These are phyloP conservation scores for Periconia sp. DNA, from an alignment of 2,329 filamentous ascomycete species.

Conservation along the genomic window DNA sequence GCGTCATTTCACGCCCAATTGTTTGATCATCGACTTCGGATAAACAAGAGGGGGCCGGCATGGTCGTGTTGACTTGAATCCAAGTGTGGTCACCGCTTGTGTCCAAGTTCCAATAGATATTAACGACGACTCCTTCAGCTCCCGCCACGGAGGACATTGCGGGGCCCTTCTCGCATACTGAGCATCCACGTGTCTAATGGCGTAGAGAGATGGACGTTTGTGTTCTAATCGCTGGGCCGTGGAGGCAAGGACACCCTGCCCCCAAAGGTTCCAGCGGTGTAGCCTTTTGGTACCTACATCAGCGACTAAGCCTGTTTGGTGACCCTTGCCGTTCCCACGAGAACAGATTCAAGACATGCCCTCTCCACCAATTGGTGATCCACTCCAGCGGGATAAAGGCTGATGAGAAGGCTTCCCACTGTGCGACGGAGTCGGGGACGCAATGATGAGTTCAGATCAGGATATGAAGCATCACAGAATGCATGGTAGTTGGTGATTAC, in stretches of 20 bases:
- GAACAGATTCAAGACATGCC: not conserved
- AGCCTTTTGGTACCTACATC: conserved; percentile 1
- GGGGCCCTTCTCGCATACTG: not conserved
- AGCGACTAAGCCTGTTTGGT: not conserved
- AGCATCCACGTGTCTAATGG: not conserved
- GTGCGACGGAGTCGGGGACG: too few species aligned
- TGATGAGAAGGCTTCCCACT: too few species aligned
- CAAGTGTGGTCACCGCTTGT: not conserved
- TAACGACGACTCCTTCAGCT: not conserved
- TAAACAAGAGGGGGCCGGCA: not conserved
- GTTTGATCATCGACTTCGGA: not conserved
- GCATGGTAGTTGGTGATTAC: too few species aligned
- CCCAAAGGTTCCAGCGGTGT: not conserved
- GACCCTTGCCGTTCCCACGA: not conserved
- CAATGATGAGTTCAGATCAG: too few species aligned
- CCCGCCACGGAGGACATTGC: not conserved
- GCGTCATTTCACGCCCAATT: not conserved
- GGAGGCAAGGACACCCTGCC: not conserved
- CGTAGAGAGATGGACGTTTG: too few species aligned
- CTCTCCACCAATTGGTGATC: not conserved
- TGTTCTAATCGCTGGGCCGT: not conserved
- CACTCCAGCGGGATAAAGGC: too few species aligned
- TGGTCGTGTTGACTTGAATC: not conserved
- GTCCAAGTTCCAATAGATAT: not conserved
- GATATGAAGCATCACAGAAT: too few species aligned